Evolutionary conservation across 352 stramenopile species (phyloP).

Genomic region (Phytophthora kernoviae): DNA sequence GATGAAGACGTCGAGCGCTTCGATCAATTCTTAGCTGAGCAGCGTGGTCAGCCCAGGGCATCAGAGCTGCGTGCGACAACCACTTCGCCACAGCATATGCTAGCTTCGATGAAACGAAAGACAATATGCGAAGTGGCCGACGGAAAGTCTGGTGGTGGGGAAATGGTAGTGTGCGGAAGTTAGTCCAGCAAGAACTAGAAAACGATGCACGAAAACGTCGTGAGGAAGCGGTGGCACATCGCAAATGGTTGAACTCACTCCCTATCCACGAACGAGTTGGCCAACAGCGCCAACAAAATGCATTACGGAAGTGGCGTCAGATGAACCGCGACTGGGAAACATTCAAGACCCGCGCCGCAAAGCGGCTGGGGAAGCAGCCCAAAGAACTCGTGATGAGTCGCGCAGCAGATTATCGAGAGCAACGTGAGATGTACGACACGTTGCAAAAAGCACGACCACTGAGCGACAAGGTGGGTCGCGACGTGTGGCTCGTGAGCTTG

Average conservation of each 20-base stretch:
- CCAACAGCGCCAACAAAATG: constrained; percentile 72
- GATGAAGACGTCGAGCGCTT: constrained; percentile 64
- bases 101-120: constrained; percentile 43
- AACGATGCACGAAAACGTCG: constrained; percentile 48
- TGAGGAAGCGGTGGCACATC: constrained; percentile 49
- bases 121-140: constrained; percentile 28
- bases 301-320: constrained; percentile 69
- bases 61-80: constrained; percentile 32
- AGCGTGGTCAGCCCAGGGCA: constrained; percentile 30
- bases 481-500: constrained; percentile 92
- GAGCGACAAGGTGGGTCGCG: constrained; percentile 84
- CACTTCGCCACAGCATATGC: constrained; percentile 28
- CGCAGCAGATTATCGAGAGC: constrained; percentile 83
- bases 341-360: constrained; percentile 66
- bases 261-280: constrained; percentile 74
- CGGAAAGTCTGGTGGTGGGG: background rate
- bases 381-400: constrained; percentile 88
- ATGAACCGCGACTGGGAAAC: constrained; percentile 73
- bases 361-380: constrained; percentile 64
- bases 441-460: constrained; percentile 88
- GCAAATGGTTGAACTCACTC: constrained; percentile 71
- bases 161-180: constrained; percentile 17
- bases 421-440: constrained; percentile 90
- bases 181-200: constrained; percentile 36
- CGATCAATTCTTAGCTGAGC: constrained; percentile 58